Conservation (phyloP, 306 rosid species). For the Sicyos baderoa region DNA sequence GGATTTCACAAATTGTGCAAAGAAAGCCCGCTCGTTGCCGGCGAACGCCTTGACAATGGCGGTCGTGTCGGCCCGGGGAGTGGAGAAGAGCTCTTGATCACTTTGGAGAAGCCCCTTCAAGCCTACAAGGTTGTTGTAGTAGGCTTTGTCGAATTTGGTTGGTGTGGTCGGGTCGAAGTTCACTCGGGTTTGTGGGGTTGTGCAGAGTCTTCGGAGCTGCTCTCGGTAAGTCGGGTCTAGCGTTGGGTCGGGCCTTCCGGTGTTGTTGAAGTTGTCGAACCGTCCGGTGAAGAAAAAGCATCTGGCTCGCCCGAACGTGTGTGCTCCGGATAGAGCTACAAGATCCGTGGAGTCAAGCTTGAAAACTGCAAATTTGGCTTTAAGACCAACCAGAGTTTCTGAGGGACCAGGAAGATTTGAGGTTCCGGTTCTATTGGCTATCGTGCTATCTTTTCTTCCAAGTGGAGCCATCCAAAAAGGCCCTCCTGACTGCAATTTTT, state of each 20-base stretch:
- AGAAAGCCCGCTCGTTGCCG: not conserved
- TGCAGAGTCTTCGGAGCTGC: constrained; percentile 41
- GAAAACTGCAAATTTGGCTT: constrained; percentile 42
- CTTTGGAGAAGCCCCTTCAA: constrained; percentile 16
- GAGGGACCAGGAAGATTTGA: constrained; percentile 44
- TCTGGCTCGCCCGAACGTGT: constrained; percentile 60
- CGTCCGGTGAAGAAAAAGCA: constrained; percentile 44
- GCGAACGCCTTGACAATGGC: not conserved
- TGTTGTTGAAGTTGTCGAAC: constrained; percentile 43
- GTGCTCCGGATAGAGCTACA: constrained; percentile 75
- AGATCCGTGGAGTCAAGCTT: constrained; percentile 52
- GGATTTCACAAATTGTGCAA: constrained; percentile 43
- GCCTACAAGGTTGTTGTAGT: constrained; percentile 27
- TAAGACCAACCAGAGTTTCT: constrained; percentile 32
- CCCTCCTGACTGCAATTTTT: constrained; percentile 38
- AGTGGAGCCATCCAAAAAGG: constrained; percentile 55
- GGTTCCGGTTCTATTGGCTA: constrained; percentile 52
- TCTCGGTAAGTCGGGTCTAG: constrained; percentile 43
- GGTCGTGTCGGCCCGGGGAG: constrained; percentile 10
- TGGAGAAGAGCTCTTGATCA: constrained; percentile 25
- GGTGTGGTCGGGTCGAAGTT: constrained; percentile 18
- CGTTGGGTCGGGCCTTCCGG: constrained; percentile 51
- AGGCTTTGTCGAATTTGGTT: constrained; percentile 44
- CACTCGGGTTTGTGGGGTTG: not conserved
- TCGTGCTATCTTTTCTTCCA: constrained; percentile 63